These are phyloP conservation scores for Kodamaea sagamina DNA, from an alignment of 805 yeast species.

Conservation along the genomic window DNA sequence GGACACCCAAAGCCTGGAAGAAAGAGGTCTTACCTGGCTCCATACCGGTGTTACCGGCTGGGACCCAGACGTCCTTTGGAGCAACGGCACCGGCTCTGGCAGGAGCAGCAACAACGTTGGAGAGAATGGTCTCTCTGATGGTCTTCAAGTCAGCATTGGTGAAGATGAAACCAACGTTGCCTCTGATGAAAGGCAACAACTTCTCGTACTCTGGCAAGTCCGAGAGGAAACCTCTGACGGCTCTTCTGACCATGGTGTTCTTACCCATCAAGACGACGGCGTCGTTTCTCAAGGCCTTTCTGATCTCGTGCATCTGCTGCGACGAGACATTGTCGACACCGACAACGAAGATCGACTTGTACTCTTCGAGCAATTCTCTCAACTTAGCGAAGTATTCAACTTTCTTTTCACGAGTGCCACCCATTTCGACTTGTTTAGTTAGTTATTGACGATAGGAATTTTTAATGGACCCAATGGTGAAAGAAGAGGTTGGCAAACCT, in stretches of 20 bases:
- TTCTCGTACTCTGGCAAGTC: slow-evolving; percentile 97
- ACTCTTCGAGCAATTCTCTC: slow-evolving; percentile 92
- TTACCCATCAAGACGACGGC: slow-evolving; percentile 99
- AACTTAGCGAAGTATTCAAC: slow-evolving; percentile 92
- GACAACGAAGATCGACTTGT: slow-evolving; percentile 97
- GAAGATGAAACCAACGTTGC: slow-evolving; percentile 99
- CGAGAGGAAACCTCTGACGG: slow-evolving; percentile 90
- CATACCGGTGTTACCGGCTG: slow-evolving; percentile 99
- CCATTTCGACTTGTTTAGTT: slow-evolving; percentile 87
- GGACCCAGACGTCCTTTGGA: slow-evolving; percentile 95
- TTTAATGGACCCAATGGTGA: slow-evolving; percentile 63
- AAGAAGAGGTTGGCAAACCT: slow-evolving; percentile 8
- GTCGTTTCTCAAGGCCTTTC: slow-evolving; percentile 92
- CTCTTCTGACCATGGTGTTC: slow-evolving; percentile 99
- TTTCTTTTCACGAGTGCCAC: slow-evolving; percentile 99
- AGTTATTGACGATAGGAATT: slow-evolving; percentile 74
- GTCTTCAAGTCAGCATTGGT: slow-evolving; percentile 93
- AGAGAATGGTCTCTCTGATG: slow-evolving; percentile 82
- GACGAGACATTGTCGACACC: slow-evolving; percentile 99
- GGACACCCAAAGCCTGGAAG: slow-evolving; percentile 99
- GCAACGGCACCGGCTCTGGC: slow-evolving; percentile 99
- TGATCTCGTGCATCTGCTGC: slow-evolving; percentile 99
- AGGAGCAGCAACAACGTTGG: slow-evolving; percentile 99
- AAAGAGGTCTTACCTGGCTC: slow-evolving; percentile 99
- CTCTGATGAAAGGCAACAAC: slow-evolving; percentile 90